Percentiles rank a stretch among this genome's conserved stretches.
Conservation (phyloP, 441 rosid species). For the Macaranga tanarius region DNA sequence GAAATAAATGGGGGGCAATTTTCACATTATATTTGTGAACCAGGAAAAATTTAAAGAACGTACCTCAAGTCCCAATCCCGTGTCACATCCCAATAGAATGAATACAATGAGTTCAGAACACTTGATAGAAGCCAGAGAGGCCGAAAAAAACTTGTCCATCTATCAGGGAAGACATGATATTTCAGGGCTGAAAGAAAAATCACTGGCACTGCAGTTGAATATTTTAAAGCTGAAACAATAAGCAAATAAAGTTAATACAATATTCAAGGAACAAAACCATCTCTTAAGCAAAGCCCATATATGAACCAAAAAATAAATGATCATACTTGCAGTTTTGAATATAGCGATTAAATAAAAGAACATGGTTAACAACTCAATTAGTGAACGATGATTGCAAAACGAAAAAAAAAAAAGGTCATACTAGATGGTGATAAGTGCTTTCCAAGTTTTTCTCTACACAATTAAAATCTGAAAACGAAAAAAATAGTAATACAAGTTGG, state of each 20-base stretch:
- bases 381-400: not conserved
- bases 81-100: conserved; percentile 92
- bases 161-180: conserved; percentile 69
- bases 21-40: conserved; percentile 9
- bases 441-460: not conserved
- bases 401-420: not conserved
- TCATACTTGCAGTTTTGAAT: not conserved
- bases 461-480: not conserved
- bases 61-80: conserved; percentile 98
- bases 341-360: not conserved
- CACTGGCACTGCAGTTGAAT: conserved; percentile 90
- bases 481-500: not conserved
- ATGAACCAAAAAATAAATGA: not conserved
- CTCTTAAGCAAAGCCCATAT: conserved; percentile 7
- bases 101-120: conserved; percentile 75
- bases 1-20: not conserved
- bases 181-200: conserved; percentile 96
- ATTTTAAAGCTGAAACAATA: conserved; percentile 75
- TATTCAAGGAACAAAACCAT: conserved; percentile 15
- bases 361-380: not conserved
- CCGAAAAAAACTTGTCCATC: conserved; percentile 73
- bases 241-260: conserved; percentile 28
- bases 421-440: not conserved
- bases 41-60: conserved; percentile 16
- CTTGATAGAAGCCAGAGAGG: conserved; percentile 91